Evolutionary conservation across 2,329 filamentous ascomycete genomes (phyloP).

Genomic region (Calonectria montana): DNA sequence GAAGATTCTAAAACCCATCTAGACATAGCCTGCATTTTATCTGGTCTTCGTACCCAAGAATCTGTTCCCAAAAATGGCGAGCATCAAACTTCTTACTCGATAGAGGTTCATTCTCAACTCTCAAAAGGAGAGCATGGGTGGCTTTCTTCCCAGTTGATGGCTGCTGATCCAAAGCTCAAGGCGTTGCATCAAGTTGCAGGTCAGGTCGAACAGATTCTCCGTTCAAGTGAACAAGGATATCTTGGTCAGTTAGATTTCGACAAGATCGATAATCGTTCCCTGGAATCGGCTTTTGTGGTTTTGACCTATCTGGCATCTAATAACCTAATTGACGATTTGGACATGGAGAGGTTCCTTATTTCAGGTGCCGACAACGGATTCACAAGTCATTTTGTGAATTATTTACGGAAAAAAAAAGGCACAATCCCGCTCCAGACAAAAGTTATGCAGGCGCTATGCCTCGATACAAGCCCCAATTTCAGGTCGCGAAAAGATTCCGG

Average conservation of each 20-base stretch:
- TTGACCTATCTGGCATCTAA: not conserved
- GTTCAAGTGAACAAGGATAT: too few relatives aligned
- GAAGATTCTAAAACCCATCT: not conserved
- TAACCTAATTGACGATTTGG: not conserved
- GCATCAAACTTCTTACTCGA: not conserved
- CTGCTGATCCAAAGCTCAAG: not conserved
- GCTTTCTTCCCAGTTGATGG: not conserved
- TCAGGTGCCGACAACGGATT: not conserved
- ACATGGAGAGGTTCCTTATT: not conserved
- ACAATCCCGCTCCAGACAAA: not conserved
- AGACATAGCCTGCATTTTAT: not conserved
- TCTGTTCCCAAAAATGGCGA: not conserved
- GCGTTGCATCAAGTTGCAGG: not conserved
- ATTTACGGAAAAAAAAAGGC: not conserved
- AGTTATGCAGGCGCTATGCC: not conserved
- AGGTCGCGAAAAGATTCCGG: accelerated
- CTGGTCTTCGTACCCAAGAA: not conserved
- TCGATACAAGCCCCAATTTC: not conserved
- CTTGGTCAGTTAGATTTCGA: not conserved
- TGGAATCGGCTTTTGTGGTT: not conserved
- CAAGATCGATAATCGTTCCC: not conserved
- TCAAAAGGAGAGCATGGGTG: not conserved
- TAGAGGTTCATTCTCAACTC: not conserved
- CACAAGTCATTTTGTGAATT: not conserved
- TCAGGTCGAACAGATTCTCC: not conserved